Percentiles rank a stretch among this genome's conserved stretches.
phyloP scores from a whole-genome alignment of 2,329 filamentous ascomycete genomes.

The Emmonsiellopsis sp. region DNA sequence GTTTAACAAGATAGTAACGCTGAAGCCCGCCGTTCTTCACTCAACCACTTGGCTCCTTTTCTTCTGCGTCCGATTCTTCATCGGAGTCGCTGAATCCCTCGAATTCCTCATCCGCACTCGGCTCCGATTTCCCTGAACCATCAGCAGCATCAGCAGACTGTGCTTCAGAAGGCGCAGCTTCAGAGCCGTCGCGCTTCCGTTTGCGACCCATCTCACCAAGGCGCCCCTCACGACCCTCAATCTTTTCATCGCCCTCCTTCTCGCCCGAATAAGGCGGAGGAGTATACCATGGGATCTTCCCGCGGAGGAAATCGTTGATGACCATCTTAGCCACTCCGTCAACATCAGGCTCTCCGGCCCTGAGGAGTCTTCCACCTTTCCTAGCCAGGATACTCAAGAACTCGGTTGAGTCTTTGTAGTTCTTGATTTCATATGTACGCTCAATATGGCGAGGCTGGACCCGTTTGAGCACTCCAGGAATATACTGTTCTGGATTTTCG shows the following conservation, averaged over 20 bases:
- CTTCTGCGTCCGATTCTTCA: conserved; percentile 17
- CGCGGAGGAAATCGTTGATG: conserved; percentile 87
- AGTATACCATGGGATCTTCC: conserved; percentile 94
- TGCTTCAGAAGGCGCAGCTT: conserved; percentile 24
- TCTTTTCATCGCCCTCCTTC: conserved; percentile 39
- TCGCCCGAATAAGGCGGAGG: conserved; percentile 55
- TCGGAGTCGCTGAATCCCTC: conserved; percentile 35
- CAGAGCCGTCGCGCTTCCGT: conserved; percentile 59
- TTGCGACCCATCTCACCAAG: conserved; percentile 74
- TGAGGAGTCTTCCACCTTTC: conserved; percentile 76
- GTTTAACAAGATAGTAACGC: not conserved
- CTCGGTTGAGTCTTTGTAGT: conserved; percentile 65
- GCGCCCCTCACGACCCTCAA: conserved; percentile 65
- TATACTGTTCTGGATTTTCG: conserved; percentile 92
- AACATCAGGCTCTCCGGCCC: conserved; percentile 88
- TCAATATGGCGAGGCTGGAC: conserved; percentile 85
- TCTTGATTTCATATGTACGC: conserved; percentile 80
- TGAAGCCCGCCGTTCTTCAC: not conserved
- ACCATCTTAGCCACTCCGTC: conserved; percentile 96
- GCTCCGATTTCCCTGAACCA: conserved; percentile 29
- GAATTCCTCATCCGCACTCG: conserved; percentile 33
- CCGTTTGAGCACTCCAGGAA: conserved; percentile 66
- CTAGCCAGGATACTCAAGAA: conserved; percentile 81
- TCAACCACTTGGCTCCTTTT: not conserved
- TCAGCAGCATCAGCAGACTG: conserved; percentile 17